phyloP scores from a whole-genome alignment of 2,329 filamentous ascomycete species.

The Magnaporthales sp. region DNA sequence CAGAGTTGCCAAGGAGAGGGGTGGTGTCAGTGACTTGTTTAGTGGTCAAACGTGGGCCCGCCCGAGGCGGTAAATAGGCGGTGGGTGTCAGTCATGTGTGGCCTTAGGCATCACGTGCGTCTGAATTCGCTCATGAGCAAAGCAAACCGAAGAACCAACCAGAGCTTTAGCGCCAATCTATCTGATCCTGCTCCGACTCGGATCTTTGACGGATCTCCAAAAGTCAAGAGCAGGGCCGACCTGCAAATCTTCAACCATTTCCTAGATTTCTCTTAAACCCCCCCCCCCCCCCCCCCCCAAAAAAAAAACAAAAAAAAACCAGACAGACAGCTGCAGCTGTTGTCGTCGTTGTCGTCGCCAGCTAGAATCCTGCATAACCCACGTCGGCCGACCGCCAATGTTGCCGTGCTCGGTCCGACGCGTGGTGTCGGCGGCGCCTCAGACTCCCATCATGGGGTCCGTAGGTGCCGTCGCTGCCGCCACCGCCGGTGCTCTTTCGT shows the following conservation, averaged over 20 bases:
- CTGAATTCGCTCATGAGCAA: neutral
- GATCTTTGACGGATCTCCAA: neutral
- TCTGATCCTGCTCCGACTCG: neutral
- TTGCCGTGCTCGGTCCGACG: conserved; percentile 48
- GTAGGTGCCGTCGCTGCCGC: conserved; percentile 30
- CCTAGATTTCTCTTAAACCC: no score
- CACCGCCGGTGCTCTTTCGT: conserved; percentile 22
- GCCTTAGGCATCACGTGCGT: neutral
- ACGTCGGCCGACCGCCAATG: conserved; percentile 24
- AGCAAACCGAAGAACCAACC: neutral
- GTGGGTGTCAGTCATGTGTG: neutral
- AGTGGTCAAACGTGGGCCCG: no score
- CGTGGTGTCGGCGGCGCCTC: conserved; percentile 37
- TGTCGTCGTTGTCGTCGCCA: neutral
- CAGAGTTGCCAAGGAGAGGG: neutral
- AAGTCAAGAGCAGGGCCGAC: neutral
- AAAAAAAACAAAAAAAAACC: no score
- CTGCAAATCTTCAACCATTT: neutral
- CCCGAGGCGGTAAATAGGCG: neutral
- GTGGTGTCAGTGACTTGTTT: neutral
- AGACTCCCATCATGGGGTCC: conserved; percentile 27
- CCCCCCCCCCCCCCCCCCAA: no score
- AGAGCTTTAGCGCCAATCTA: neutral
- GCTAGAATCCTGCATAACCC: conserved; percentile 10
- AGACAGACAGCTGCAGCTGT: neutral